phyloP scores from a whole-genome alignment of 768 basidiomycete genomes.

The Macrolepiota albuminosa region DNA sequence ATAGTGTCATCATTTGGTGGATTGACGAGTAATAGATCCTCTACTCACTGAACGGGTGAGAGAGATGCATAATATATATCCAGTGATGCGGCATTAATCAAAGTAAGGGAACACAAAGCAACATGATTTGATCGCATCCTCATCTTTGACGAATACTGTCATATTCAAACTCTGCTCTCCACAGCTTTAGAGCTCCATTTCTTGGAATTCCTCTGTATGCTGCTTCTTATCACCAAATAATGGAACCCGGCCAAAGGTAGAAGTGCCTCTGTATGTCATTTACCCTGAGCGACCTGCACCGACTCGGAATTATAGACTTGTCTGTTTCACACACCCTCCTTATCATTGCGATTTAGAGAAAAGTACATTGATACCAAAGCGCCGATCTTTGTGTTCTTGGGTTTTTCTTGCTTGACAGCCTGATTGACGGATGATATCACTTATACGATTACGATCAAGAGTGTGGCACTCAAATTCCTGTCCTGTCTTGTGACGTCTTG shows the following conservation, averaged over 20 bases:
- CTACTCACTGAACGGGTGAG: not conserved
- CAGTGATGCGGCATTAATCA: too few relatives aligned
- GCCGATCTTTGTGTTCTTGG: not conserved
- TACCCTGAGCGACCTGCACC: not conserved
- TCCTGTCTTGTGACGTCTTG: not conserved
- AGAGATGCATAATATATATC: not conserved
- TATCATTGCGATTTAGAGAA: not conserved
- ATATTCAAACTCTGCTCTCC: not conserved
- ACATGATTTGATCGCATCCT: not conserved
- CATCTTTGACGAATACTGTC: not conserved
- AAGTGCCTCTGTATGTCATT: not conserved
- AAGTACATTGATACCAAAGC: not conserved
- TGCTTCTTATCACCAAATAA: not conserved
- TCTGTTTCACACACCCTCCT: not conserved
- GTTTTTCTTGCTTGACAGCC: not conserved
- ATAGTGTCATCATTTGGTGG: slow-evolving; percentile 4
- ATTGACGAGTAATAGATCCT: not conserved
- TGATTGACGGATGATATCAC: not conserved
- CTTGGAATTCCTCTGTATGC: not conserved
- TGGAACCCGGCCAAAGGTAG: not conserved
- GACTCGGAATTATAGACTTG: not conserved
- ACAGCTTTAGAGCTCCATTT: not conserved
- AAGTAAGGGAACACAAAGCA: too few relatives aligned
- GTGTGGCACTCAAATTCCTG: not conserved
- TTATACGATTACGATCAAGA: not conserved